Conservation (phyloP, 148 eudicot species). For the Amaranthus cruentus region DNA sequence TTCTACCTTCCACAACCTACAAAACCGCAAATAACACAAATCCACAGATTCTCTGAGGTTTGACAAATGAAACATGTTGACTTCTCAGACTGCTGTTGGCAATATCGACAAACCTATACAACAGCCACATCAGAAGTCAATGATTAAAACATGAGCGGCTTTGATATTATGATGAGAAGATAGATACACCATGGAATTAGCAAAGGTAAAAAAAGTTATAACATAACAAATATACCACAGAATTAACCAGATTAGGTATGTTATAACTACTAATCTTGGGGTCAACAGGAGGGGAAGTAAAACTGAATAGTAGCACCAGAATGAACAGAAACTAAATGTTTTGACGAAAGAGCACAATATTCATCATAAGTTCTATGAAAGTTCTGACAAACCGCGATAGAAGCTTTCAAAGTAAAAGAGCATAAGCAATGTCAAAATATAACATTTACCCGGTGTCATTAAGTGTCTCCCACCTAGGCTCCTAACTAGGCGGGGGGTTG, state of each 20-base stretch:
- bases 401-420: not conserved
- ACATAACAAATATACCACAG: no score
- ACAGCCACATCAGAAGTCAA: slow-evolving; percentile 3
- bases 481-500: no score
- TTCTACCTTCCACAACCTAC: slow-evolving; percentile 94
- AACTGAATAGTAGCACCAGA: not conserved
- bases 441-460: no score
- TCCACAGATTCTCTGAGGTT: slow-evolving; percentile 93
- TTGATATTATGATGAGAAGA: not conserved
- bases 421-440: not conserved
- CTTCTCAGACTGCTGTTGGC: slow-evolving; percentile 94
- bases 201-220: no score
- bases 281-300: not conserved
- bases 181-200: not conserved
- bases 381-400: no score
- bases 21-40: slow-evolving; percentile 88
- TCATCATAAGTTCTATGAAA: not conserved
- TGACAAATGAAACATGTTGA: slow-evolving; percentile 85
- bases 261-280: not conserved
- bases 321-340: not conserved
- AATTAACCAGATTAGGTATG: not conserved
- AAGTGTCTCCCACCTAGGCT: no score
- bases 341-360: not conserved
- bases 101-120: slow-evolving; percentile 87
- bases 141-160: not conserved